A percentile compares a stretch with the other conserved stretches of the same genome.
These are phyloP conservation scores for Lentinula raphanica DNA, from an alignment of 768 basidiomycete genomes.

Conservation along the genomic window DNA sequence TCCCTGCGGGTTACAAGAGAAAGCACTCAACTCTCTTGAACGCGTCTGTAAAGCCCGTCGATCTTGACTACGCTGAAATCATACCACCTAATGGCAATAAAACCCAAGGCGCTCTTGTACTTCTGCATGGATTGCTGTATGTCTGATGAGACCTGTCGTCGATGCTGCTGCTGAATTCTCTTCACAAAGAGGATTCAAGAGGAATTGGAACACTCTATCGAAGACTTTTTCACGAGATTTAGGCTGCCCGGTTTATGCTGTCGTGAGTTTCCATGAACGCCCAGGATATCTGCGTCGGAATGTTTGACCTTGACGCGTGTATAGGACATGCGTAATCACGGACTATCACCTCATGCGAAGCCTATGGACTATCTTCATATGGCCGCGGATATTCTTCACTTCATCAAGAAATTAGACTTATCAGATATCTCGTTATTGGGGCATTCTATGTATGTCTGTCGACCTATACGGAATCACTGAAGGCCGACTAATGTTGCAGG, in stretches of 20 bases:
- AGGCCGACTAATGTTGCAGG: slow-evolving; percentile 23
- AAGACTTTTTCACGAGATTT: slow-evolving; percentile 68
- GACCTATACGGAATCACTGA: not conserved
- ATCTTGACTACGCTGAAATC: slow-evolving; percentile 13
- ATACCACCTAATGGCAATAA: slow-evolving; percentile 19
- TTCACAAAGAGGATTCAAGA: slow-evolving; percentile 67
- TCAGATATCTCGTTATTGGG: slow-evolving; percentile 71
- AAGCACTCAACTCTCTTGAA: not conserved
- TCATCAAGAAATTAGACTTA: slow-evolving; percentile 50
- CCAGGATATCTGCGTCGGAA: not conserved
- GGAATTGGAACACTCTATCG: slow-evolving; percentile 83
- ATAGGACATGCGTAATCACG: slow-evolving; percentile 87
- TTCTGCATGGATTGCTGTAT: slow-evolving; percentile 64
- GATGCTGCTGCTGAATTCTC: not conserved
- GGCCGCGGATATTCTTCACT: slow-evolving; percentile 73
- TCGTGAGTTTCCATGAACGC: slow-evolving; percentile 37
- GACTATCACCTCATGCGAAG: slow-evolving; percentile 66
- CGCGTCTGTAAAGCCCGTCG: slow-evolving; percentile 5
- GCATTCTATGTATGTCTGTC: slow-evolving; percentile 74
- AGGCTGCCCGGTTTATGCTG: slow-evolving; percentile 64
- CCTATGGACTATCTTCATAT: slow-evolving; percentile 76
- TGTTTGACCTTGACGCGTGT: not conserved
- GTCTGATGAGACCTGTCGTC: slow-evolving; percentile 13
- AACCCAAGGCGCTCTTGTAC: slow-evolving; percentile 42
- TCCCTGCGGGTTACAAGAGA: not conserved